phyloP scores from a whole-genome alignment of 441 rosid species.

The Gossypium gossypioides region DNA sequence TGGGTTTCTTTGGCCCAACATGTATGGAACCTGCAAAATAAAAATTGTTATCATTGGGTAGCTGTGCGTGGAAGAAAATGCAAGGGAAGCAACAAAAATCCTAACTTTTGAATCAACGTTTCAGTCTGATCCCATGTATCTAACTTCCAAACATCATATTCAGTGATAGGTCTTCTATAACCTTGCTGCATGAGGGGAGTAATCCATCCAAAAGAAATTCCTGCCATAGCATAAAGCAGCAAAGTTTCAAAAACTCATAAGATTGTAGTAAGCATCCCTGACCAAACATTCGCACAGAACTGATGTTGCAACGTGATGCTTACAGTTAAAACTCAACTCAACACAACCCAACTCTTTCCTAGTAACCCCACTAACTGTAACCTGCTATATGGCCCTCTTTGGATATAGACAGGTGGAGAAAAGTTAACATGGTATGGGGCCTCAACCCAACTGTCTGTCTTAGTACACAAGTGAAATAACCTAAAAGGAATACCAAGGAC shows the following conservation, averaged over 20 bases:
- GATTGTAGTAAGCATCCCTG: neutral
- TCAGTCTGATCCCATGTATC: slow-evolving; percentile 91
- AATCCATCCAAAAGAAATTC: slow-evolving; percentile 79
- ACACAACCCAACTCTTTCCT: neutral
- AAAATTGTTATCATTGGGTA: neutral
- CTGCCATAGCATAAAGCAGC: slow-evolving; percentile 26
- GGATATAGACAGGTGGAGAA: neutral
- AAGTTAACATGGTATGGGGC: no score
- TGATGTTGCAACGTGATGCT: neutral
- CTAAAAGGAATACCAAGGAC: neutral
- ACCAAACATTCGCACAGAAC: neutral
- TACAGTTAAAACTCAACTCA: neutral
- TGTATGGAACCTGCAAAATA: slow-evolving; percentile 54
- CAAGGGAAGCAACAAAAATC: slow-evolving; percentile 16
- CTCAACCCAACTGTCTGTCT: no score
- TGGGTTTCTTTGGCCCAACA: slow-evolving; percentile 76
- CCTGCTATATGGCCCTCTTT: neutral
- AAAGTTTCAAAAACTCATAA: slow-evolving; percentile 5
- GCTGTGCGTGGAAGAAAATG: neutral
- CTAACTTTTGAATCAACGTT: slow-evolving; percentile 55
- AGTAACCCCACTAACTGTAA: neutral
- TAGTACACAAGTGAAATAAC: neutral
- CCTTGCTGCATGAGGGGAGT: slow-evolving; percentile 87
- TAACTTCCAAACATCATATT: slow-evolving; percentile 88
- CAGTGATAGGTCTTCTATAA: slow-evolving; percentile 68